phyloP scores from a whole-genome alignment of 2,329 filamentous ascomycete genomes.

The Claviceps fusiformis region DNA sequence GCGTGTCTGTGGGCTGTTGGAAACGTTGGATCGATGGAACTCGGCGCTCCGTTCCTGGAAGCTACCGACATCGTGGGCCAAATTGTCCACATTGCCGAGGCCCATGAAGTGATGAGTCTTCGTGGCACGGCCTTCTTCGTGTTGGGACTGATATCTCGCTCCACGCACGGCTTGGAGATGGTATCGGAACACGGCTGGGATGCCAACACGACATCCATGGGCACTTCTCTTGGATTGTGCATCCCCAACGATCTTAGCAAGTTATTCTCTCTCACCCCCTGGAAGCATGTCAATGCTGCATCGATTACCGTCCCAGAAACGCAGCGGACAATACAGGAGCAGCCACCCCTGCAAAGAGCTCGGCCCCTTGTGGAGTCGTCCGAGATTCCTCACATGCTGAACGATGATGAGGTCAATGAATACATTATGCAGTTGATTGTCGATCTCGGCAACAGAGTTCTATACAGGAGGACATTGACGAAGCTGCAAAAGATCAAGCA shows the following conservation, averaged over 20 bases:
- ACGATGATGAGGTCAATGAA: conserved; percentile 53
- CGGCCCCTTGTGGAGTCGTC: conserved; percentile 30
- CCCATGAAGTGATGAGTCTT: conserved; percentile 79
- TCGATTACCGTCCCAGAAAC: conserved; percentile 33
- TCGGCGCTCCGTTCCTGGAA: conserved; percentile 88
- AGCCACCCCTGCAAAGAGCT: conserved; percentile 28
- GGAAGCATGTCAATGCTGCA: conserved; percentile 38
- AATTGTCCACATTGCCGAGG: conserved; percentile 79
- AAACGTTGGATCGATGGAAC: conserved; percentile 96
- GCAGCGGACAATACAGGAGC: conserved; percentile 37
- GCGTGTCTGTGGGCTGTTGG: conserved; percentile 95
- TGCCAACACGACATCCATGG: conserved; percentile 70
- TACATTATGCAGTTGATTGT: conserved; percentile 75
- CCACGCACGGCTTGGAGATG: conserved; percentile 83
- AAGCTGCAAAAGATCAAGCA: conserved; percentile 71
- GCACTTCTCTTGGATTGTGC: conserved; percentile 75
- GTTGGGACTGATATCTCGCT: conserved; percentile 80
- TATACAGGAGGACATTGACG: conserved; percentile 73
- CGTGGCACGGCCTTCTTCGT: conserved; percentile 96
- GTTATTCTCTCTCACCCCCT: conserved; percentile 58
- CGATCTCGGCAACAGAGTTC: conserved; percentile 83
- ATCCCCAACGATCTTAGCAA: conserved; percentile 67
- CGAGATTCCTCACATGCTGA: conserved; percentile 30
- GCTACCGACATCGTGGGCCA: conserved; percentile 75
- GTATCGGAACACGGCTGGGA: conserved; percentile 87